A percentile compares a stretch with the other conserved stretches of the same genome.
Conservation (phyloP, 306 rosid genomes). For the Lablab purpureus region DNA sequence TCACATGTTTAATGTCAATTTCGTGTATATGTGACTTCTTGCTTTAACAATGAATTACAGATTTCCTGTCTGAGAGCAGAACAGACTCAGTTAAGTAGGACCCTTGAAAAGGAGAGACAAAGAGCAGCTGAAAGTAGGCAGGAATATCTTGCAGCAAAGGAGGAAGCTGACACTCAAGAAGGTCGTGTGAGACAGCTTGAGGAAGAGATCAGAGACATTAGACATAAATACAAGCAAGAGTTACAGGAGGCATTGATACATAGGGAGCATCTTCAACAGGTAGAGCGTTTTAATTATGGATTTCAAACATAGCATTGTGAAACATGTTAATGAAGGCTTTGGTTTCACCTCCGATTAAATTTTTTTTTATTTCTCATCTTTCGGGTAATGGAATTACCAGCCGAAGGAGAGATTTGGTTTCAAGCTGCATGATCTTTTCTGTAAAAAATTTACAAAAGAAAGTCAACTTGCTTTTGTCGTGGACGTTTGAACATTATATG, state of each 20-base stretch:
- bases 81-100: conserved; percentile 88
- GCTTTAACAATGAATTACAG: conserved; percentile 60
- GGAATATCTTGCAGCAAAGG: conserved; percentile 95
- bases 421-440: conserved; percentile 14
- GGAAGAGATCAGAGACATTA: conserved; percentile 77
- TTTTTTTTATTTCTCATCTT: conserved; percentile 25
- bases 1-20: conserved; percentile 36
- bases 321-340: conserved; percentile 35
- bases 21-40: conserved; percentile 37
- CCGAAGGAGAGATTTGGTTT: conserved; percentile 17
- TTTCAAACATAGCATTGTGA: conserved; percentile 26
- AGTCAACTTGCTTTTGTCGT: conserved; percentile 42
- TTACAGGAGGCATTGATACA: conserved; percentile 85
- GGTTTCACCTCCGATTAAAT: conserved; percentile 26
- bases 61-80: conserved; percentile 98
- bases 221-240: conserved; percentile 93
- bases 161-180: conserved; percentile 98
- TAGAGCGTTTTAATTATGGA: conserved; percentile 49
- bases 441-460: conserved; percentile 36
- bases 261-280: conserved; percentile 94
- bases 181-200: conserved; percentile 94
- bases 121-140: conserved; percentile 99
- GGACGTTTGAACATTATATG: conserved; percentile 27
- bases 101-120: conserved; percentile 98
- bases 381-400: conserved; percentile 32